Base-by-base conservation (phyloP, 768 basidiomycete genomes). In the Suillus luteus region DNA sequence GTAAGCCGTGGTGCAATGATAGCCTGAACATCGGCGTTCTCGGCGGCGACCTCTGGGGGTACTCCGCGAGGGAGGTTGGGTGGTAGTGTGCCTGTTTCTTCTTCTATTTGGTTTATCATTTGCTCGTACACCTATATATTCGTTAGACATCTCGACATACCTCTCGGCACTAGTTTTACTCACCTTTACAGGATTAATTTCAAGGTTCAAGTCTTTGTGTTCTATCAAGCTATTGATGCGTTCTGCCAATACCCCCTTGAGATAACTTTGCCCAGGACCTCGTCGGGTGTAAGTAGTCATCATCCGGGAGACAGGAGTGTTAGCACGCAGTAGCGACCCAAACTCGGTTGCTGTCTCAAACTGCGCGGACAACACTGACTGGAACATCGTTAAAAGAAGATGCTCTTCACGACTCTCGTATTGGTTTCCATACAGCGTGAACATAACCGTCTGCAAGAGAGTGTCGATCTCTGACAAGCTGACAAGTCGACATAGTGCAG, bases 241-340 rank as follows among this genome's bases (percentile, higher is more conserved):
- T 73, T 99, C 97, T 31, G 97, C 96, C 55, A 99, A 83, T 35
- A 99, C 96, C 66, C 91, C 90, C 83, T 99, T 99, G 67, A 99
- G 87, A 76, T 99, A 99, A 70, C 94, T 95, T 77, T 99, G 97
- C 62, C 97, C 97, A 1, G 97, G 97, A 63, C 97, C 97, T 62
- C 97, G 91, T 65, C 97, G 92, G 60, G 97, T 99, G 78, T 99
- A 99, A 22, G 97, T 99, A 52, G 97, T 99, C 97, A 99, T 99
- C 97, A 99, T 99, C 44, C 97, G 90, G 57, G 95, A 98, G 27
- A 99, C 97, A 55, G 97, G 97, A 58, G 97, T 99, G 78, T 99
- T 99, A 64, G 97, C 97, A 61, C 97, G 93, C 35, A 99, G 86
- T 12, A 99, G 84, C 5, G 96, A 99, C n/a, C 96, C 96, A 69